Evolutionary conservation across 2,329 filamentous ascomycete species (phyloP).

Genomic region (Plectosphaerella sp.): DNA sequence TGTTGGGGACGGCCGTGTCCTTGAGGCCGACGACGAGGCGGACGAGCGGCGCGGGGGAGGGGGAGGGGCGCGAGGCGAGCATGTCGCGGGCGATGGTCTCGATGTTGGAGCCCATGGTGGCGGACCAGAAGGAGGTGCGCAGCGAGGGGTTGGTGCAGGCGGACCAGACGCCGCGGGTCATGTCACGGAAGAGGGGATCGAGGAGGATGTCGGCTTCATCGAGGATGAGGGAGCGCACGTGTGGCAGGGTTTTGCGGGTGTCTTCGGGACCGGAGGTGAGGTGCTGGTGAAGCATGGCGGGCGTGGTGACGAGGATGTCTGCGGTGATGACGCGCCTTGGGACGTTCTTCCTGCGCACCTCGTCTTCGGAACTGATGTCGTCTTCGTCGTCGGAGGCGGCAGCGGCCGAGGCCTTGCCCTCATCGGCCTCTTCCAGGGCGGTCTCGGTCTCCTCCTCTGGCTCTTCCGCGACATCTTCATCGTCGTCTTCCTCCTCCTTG

Average conservation of each 20-base stretch:
- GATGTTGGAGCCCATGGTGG: conserved; percentile 92
- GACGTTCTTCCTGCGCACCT: conserved; percentile 18
- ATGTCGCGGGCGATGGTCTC: conserved; percentile 73
- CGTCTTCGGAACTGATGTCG: conserved; percentile 17
- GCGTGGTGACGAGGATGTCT: conserved; percentile 78
- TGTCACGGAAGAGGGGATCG: conserved; percentile 83
- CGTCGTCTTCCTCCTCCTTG: conserved; percentile 30
- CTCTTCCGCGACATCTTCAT: conserved; percentile 12
- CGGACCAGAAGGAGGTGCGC: conserved; percentile 83
- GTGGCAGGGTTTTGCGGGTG: conserved; percentile 50
- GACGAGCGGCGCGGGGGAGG: conserved; percentile 51
- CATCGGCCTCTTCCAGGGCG: conserved; percentile 18
- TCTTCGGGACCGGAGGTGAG: conserved; percentile 31
- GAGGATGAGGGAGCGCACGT: conserved; percentile 70
- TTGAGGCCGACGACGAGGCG: conserved; percentile 94
- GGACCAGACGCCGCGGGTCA: conserved; percentile 81
- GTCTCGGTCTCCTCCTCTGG: conserved; percentile 16
- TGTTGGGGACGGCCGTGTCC: conserved; percentile 90
- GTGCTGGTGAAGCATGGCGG: conserved; percentile 72
- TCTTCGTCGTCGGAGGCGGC: conserved; percentile 26
- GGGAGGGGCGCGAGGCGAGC: conserved; percentile 44
- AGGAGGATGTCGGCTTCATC: conserved; percentile 96
- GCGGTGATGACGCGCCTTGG: conserved; percentile 59
- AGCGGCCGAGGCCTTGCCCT: conserved; percentile 22
- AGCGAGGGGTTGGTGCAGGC: conserved; percentile 68